Base-by-base conservation (phyloP, 805 yeast species). In the Phaffomyces thermotolerans region DNA sequence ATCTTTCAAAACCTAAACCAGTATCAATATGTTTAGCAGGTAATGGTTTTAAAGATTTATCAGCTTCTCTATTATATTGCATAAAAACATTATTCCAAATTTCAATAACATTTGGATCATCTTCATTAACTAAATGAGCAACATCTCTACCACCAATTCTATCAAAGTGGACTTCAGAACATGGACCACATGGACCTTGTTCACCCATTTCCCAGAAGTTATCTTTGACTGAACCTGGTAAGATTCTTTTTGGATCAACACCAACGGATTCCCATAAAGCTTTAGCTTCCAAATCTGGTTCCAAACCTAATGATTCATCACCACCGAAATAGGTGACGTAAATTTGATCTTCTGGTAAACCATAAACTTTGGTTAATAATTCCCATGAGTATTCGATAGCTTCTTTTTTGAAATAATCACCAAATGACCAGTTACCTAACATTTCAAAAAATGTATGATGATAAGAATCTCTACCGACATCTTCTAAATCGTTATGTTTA, bases 141-240 rank as follows among this genome's bases (percentile, higher is more conserved):
- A 98, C 99, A 60, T 93, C 91, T 73, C 99, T 83, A 46, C 98
- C 97, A 52, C 99, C 99, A 52, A 93, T 89, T 69, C 99, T 81
- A 67, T 93, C 99, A 65, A 88, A 93, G 67, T 93, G 99, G 55
- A 93, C 77, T 68, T 93, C 99, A 22, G 95, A 84, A 70, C 99
- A 95, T 41, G 99, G 99, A 50, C 99, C 99, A 73, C 99, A 93
- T 39, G 99, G 99, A 53, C 99, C 99, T 72, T 91, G 98, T 62
- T 95, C 99, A 58, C 99, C 99, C 99, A 93, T 93, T 72, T 93
- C 99, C 99, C 99, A 93, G 68, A 93, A 93, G 69, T 93, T 93
- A 65, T 93, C 99, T 60, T 80, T 72, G 42, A 81, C 85, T 53
- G 81, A 71, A 45, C 99, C 99, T 18, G 96, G 95, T 53, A 93